These are phyloP conservation scores for Tolypocladium nubicola DNA, from an alignment of 2,329 filamentous ascomycete species.

Conservation along the genomic window DNA sequence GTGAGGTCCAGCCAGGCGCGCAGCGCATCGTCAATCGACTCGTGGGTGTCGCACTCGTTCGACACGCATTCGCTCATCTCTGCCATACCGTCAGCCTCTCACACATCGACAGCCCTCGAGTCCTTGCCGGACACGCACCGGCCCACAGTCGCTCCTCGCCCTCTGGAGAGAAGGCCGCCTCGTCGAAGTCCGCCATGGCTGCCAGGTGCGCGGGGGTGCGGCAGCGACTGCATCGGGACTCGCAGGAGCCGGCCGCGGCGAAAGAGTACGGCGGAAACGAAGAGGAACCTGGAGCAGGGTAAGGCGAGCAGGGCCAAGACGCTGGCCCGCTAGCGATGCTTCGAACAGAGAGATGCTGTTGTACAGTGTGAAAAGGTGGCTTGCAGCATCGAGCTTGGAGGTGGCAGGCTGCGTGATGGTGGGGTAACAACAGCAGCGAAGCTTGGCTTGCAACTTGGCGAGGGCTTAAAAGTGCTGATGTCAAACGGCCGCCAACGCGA, in stretches of 20 bases:
- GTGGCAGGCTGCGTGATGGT: neutral
- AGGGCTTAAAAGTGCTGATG: neutral
- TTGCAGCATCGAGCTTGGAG: neutral
- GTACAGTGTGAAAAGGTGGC: neutral
- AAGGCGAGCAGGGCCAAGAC: neutral
- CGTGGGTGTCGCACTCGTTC: slow-evolving; percentile 37
- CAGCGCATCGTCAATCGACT: slow-evolving; percentile 70
- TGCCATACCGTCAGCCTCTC: slow-evolving; percentile 15
- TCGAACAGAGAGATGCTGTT: neutral
- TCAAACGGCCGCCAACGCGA: neutral
- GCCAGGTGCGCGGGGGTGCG: slow-evolving; percentile 14
- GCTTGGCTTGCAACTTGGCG: neutral
- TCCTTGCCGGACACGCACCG: slow-evolving; percentile 39
- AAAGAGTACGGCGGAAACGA: neutral
- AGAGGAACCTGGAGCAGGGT: neutral
- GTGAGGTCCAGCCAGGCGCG: slow-evolving; percentile 76
- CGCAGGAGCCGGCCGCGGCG: neutral
- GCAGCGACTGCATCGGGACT: slow-evolving; percentile 23
- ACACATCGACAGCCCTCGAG: neutral
- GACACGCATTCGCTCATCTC: slow-evolving; percentile 38
- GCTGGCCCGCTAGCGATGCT: neutral
- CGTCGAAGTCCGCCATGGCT: slow-evolving; percentile 52
- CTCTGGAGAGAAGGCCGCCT: slow-evolving; percentile 53
- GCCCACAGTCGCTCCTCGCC: slow-evolving; percentile 84
- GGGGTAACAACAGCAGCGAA: neutral